Base-by-base conservation (phyloP, 2,329 filamentous ascomycete genomes). In the Neopestalotiopsis sp. region DNA sequence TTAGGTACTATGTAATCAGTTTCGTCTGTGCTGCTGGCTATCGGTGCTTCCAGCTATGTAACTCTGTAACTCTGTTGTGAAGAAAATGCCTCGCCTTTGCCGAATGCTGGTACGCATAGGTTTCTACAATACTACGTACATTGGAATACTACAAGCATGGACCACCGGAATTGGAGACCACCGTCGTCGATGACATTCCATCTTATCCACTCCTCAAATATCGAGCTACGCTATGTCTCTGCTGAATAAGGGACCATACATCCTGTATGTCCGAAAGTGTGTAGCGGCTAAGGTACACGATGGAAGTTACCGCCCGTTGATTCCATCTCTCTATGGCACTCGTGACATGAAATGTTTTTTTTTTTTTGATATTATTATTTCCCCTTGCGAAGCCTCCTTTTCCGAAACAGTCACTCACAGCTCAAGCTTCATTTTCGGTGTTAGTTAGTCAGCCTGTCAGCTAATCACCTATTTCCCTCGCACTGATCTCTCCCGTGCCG, bases 1-100 rank as follows among this genome's bases (percentile, higher is more conserved):
- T 2, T 24, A 5, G 57, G 13, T 30, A 30, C 56, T 58, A n/a
- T 10, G 17, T 58, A 58, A 28, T 28, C 24, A 28, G 24, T 28
- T 28, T 24, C 20, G 49, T 17, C 49, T 56, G 24, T 59, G 20
- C 30, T 30, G 57, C 20, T 14, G 28, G 24, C 28, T 20, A 28
- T 20, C 34, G 34, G 6, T 38, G 34, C 34, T 38, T 38, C 14
- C 30, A 62, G 13, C 5, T 17, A 62, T 28, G 24, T 28, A 28
- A 28, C 24, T 28, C 24, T 28, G 24, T 28, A 28, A 28, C 24
- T 28, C 24, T 28, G 3, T 20, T 28, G 17, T 24, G 57, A 28
- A 40, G 32, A 62, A 62, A 62, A 62, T 62, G 13, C 59, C 59
- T 62, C 59, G 59, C 59, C 59, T 62, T 28, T 30, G 24, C 20